phyloP scores from a whole-genome alignment of 2,329 filamentous ascomycete species.

The Didymella pomorum region DNA sequence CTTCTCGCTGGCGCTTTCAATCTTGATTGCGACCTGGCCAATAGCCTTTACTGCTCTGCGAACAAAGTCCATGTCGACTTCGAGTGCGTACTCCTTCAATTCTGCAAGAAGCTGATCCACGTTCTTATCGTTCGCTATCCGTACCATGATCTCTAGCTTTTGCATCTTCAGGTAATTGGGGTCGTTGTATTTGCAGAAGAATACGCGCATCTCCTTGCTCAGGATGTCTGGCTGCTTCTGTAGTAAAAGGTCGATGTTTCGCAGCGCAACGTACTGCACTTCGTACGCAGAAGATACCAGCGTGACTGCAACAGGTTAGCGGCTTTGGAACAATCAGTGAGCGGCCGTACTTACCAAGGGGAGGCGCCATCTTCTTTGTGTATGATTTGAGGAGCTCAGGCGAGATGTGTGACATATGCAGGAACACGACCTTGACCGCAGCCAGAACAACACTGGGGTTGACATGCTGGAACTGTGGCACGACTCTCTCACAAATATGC shows the following conservation, averaged over 20 bases:
- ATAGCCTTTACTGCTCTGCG: slow-evolving; percentile 94
- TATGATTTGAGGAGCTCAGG: slow-evolving; percentile 83
- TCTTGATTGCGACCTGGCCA: slow-evolving; percentile 98
- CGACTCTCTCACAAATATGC: slow-evolving; percentile 95
- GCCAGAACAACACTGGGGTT: slow-evolving; percentile 96
- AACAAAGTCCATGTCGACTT: slow-evolving; percentile 99
- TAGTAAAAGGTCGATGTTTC: slow-evolving; percentile 94
- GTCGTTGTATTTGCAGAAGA: slow-evolving; percentile 99
- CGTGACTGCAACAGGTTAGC: slow-evolving; percentile 70
- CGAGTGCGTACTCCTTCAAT: slow-evolving; percentile 94
- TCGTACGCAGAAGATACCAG: slow-evolving; percentile 94
- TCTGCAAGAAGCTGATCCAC: slow-evolving; percentile 94
- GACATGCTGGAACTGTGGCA: slow-evolving; percentile 97
- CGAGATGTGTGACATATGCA: slow-evolving; percentile 89
- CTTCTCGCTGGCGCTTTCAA: slow-evolving; percentile 91
- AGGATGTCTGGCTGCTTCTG: slow-evolving; percentile 97
- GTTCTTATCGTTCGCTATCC: slow-evolving; percentile 97
- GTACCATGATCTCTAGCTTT: slow-evolving; percentile 98
- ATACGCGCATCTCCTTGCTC: slow-evolving; percentile 95
- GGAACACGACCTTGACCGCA: slow-evolving; percentile 97
- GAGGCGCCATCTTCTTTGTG: slow-evolving; percentile 98
- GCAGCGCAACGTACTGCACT: slow-evolving; percentile 94
- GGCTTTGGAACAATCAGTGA: slow-evolving; percentile 16
- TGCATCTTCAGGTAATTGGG: slow-evolving; percentile 97
- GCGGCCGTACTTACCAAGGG: slow-evolving; percentile 70